These are phyloP conservation scores for Thuidium tamariscinum DNA, from an alignment of 225 moss, liverwort and hornwort genomes.

Conservation along the genomic window DNA sequence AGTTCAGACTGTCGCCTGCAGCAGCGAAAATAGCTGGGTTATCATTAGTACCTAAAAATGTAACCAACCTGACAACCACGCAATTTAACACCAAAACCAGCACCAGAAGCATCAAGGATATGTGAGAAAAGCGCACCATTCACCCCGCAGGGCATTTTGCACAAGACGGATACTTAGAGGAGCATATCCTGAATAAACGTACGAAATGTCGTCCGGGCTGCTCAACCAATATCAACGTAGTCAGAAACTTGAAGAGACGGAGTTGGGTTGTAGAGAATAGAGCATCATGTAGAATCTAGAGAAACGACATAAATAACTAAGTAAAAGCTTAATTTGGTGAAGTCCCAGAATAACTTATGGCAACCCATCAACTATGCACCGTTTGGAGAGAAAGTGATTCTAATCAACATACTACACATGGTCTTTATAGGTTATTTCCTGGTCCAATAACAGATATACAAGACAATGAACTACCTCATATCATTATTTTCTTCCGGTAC, in stretches of 20 bases:
- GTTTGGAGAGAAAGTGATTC: neutral
- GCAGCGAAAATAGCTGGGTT: neutral
- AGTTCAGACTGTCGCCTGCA: constrained; percentile 59
- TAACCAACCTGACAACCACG: neutral
- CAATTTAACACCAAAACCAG: neutral
- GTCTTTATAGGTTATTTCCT: neutral
- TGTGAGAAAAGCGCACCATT: constrained; percentile 50
- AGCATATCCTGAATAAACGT: constrained; percentile 99
- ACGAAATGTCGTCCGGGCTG: constrained; percentile 89
- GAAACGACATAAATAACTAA: neutral
- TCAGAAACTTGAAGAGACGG: neutral
- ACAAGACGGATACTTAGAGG: constrained; percentile 92
- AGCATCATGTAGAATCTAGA: neutral
- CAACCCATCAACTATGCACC: neutral
- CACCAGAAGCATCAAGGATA: neutral
- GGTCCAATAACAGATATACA: neutral
- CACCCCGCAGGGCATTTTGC: constrained; percentile 81
- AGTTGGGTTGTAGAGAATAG: neutral
- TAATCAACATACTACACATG: neutral
- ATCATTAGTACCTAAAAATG: neutral
- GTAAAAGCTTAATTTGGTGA: neutral
- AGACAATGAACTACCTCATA: constrained; percentile 37
- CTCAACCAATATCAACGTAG: constrained; percentile 7
- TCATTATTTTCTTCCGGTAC: constrained; percentile 83
- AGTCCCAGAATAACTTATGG: neutral